Base-by-base conservation (phyloP, 2,329 filamentous ascomycete species). In the Chlorencoelia australis region DNA sequence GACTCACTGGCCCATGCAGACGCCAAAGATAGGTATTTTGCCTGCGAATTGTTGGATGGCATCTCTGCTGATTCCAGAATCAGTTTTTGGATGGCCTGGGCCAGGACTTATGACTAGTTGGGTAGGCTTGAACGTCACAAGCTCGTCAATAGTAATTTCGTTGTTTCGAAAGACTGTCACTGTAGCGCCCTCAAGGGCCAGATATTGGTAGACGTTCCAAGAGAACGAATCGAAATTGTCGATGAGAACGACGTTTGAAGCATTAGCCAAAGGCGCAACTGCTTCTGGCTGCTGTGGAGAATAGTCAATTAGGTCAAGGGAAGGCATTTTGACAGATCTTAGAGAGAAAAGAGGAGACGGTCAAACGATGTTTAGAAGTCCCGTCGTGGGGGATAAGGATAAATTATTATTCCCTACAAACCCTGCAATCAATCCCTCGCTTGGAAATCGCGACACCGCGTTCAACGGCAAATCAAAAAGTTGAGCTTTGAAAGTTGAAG, bases 211-310 rank as follows among this genome's bases (percentile, higher is more conserved):
- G 41, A 98, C 86, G 57, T 98, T 98, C 86, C 88, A 98, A 41
- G 89, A 95, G 61, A 98, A 98, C 3, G 91, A 96, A 62, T 98
- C 91, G 62, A 96, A 98, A 64, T 98, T 98, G 69, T 98, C 91
- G 54, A 98, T 95, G 46, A 98, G 71, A 45, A 98, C 74, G 40
- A 98, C 72, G 61, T 96, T 96, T 39, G 82, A 83, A 17, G 91
- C 91, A 33, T 79, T 87, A 16, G 80, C 60, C 35, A 95, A 68
- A 22, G 79, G 77, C 35, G 78, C 67, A 19, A 79, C 79, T 35
- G 82, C 79, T 45, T 81, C 73, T 41, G 85, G 83, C 60, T 94
- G 79, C 57, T 82, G 79, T 53, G 88, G 87, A 42, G 89, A 95
- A 61, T 95, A 79, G 58, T 95, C 89, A 45, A 80, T 67, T 27